phyloP scores from a whole-genome alignment of 768 basidiomycete species.

The Phaeotremella fagi region DNA sequence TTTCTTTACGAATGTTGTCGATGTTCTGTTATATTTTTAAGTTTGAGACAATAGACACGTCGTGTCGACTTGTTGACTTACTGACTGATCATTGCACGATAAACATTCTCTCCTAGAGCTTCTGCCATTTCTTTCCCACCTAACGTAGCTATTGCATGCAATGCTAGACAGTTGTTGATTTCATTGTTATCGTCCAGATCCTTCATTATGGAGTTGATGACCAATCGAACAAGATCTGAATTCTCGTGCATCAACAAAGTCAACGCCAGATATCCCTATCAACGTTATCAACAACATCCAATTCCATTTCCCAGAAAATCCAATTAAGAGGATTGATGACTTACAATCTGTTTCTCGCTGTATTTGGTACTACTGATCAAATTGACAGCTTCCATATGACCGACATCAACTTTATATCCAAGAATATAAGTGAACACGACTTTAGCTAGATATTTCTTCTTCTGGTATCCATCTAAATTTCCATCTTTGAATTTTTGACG shows the following conservation, averaged over 20 bases:
- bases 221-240: constrained; percentile 89
- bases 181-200: constrained; percentile 93
- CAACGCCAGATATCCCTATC: constrained; percentile 91
- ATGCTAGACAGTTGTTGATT: constrained; percentile 88
- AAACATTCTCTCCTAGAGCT: constrained; percentile 85
- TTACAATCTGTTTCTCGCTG: constrained; percentile 96
- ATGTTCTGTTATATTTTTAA: constrained; percentile 83
- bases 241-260: constrained; percentile 98
- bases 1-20: constrained; percentile 92
- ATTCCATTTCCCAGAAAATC: neutral
- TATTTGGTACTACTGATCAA: constrained; percentile 92
- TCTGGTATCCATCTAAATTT: constrained; percentile 52
- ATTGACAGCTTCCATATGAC: constrained; percentile 99
- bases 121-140: constrained; percentile 99
- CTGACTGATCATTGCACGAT: constrained; percentile 91
- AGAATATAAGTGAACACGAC: constrained; percentile 98
- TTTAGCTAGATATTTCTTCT: constrained; percentile 81
- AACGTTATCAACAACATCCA: neutral
- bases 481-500: constrained; percentile 90
- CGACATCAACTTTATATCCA: constrained; percentile 97
- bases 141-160: constrained; percentile 97
- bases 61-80: constrained; percentile 53
- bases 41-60: neutral
- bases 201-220: constrained; percentile 97
- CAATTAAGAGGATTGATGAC: constrained; percentile 37